phyloP scores from a whole-genome alignment of 2,329 filamentous ascomycete genomes.

The Penicillium nordicum region DNA sequence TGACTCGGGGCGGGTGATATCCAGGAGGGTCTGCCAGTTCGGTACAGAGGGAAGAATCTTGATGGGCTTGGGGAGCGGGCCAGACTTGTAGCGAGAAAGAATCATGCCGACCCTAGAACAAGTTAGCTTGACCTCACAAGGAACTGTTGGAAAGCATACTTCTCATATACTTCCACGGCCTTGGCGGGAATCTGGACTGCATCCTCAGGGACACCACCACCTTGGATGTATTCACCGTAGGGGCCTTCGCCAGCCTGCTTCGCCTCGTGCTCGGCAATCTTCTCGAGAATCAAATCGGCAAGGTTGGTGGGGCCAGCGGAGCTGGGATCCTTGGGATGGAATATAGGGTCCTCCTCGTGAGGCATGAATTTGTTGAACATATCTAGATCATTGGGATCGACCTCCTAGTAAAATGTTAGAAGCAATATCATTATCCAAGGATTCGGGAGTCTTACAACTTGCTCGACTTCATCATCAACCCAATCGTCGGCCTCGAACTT shows the following conservation, averaged over 20 bases:
- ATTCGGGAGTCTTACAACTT: constrained; percentile 33
- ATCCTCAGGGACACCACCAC: constrained; percentile 65
- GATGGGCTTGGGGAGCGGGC: constrained; percentile 95
- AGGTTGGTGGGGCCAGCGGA: constrained; percentile 67
- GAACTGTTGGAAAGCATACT: constrained; percentile 50
- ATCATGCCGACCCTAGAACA: constrained; percentile 70
- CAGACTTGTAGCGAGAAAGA: constrained; percentile 88
- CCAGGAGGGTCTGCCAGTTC: constrained; percentile 84
- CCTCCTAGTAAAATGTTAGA: constrained; percentile 53
- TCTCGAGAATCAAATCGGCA: constrained; percentile 87
- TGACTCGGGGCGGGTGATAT: constrained; percentile 74
- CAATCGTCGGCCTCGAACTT: constrained; percentile 63
- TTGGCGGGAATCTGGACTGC: constrained; percentile 84
- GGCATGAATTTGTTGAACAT: constrained; percentile 89
- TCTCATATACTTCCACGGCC: constrained; percentile 89
- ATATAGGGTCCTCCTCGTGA: constrained; percentile 68
- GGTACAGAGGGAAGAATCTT: constrained; percentile 92
- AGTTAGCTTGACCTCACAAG: constrained; percentile 16
- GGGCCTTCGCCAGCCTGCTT: constrained; percentile 49
- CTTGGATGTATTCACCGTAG: constrained; percentile 42
- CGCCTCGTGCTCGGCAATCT: constrained; percentile 89
- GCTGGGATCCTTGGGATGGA: constrained; percentile 55
- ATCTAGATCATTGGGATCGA: constrained; percentile 84
- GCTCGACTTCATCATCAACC: constrained; percentile 66
- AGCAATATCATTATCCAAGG: not conserved